Conservation (phyloP, 1,284 basidiomycete genomes). For the Cystobasidiaceae sp. region DNA sequence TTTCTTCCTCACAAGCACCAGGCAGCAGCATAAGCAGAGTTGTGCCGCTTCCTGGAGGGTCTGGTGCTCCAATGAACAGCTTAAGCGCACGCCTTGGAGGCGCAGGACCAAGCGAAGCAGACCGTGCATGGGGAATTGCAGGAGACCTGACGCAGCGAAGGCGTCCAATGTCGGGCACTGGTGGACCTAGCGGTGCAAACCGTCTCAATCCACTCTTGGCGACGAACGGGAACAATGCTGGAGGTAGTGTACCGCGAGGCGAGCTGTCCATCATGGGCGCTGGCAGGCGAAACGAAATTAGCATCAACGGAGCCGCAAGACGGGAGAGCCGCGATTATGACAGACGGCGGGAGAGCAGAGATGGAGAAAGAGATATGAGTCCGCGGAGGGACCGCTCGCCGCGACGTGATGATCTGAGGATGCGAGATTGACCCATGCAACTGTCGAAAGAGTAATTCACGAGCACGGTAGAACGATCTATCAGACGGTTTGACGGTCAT, state of each 20-base stretch:
- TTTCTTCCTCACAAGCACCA: neutral
- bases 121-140: constrained; percentile 28
- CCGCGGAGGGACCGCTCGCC: too few relatives aligned
- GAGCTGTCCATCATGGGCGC: constrained; percentile 25
- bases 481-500: too few relatives aligned
- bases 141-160: constrained; percentile 12
- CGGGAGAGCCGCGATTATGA: neutral
- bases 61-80: too few relatives aligned
- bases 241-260: neutral
- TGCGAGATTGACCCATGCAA: too few relatives aligned
- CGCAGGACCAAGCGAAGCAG: constrained; percentile 9
- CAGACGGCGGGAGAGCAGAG: too few relatives aligned
- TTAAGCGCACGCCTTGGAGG: too few relatives aligned
- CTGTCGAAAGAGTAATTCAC: too few relatives aligned
- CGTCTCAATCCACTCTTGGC: constrained; percentile 18
- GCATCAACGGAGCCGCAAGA: neutral
- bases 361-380: too few relatives aligned
- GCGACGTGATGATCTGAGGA: too few relatives aligned
- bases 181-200: constrained; percentile 6
- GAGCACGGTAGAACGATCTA: too few relatives aligned
- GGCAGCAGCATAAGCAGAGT: constrained; percentile 1
- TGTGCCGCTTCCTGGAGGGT: too few relatives aligned
- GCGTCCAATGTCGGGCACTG: neutral
- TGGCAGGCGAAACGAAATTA: neutral
- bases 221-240: neutral